Conservation (phyloP, 148 eudicot genomes). For the Rhododendron ferrugineum region DNA sequence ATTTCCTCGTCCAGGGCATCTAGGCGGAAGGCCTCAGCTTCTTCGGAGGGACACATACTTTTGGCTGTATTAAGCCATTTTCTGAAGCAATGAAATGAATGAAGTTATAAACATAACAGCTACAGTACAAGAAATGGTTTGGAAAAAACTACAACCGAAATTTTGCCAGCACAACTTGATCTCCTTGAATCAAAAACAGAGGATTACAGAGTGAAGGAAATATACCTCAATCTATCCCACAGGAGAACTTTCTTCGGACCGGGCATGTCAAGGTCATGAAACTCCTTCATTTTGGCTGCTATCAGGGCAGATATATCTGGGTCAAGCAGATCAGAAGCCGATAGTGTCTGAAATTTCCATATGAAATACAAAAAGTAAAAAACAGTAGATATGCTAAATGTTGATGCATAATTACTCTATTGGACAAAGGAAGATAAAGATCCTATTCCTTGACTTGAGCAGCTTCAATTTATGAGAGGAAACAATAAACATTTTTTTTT, state of each 20-base stretch:
- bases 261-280: conserved; percentile 81
- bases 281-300: conserved; percentile 84
- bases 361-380: background rate
- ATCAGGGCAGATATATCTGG: conserved; percentile 70
- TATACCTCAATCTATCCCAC: conserved; percentile 79
- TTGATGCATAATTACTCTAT: background rate
- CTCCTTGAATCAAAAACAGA: background rate
- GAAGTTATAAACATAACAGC: background rate
- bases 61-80: conserved; percentile 61
- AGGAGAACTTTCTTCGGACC: conserved; percentile 55
- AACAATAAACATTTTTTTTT: background rate
- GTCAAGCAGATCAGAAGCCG: conserved; percentile 78
- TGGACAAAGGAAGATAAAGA: background rate
- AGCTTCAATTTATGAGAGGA: background rate
- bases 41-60: conserved; percentile 48
- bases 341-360: conserved; percentile 54
- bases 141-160: background rate
- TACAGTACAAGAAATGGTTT: background rate
- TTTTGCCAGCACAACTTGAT: background rate
- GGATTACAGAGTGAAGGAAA: background rate
- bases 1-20: conserved; percentile 55
- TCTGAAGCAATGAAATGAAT: conserved; percentile 29
- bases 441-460: background rate
- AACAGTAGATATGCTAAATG: background rate
- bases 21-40: conserved; percentile 50